Conservation (phyloP, 805 yeast genomes). For the Candida xyloterini region DNA sequence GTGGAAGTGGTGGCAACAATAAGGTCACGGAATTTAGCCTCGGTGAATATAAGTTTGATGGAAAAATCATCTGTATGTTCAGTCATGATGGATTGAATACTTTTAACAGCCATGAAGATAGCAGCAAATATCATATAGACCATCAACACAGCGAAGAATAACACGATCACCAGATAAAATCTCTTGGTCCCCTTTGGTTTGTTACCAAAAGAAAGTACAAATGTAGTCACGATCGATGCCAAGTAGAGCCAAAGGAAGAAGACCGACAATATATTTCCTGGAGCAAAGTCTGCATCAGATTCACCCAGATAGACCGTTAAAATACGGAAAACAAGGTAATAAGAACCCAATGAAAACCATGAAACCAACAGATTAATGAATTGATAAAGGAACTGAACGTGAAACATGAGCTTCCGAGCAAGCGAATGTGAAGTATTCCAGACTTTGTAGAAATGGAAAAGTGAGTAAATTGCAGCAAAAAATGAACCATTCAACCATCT, state of each 20-base stretch:
- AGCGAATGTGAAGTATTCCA: conserved; percentile 77
- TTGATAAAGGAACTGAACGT: conserved; percentile 79
- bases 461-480: conserved; percentile 88
- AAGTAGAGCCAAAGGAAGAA: conserved; percentile 83
- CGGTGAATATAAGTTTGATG: conserved; percentile 50
- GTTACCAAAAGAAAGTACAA: conserved; percentile 89
- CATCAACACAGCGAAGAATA: conserved; percentile 86
- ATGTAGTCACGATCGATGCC: conserved; percentile 76
- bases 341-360: conserved; percentile 91
- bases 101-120: conserved; percentile 68
- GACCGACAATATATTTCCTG: conserved; percentile 75
- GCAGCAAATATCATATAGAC: conserved; percentile 87
- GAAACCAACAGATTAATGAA: conserved; percentile 71
- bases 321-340: conserved; percentile 85
- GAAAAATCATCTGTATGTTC: conserved; percentile 40
- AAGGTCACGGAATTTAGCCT: conserved; percentile 78
- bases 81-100: conserved; percentile 40
- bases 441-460: conserved; percentile 70
- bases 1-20: conserved; percentile 85
- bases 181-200: conserved; percentile 86
- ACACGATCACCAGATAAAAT: conserved; percentile 71
- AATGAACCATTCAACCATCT: conserved; percentile 97
- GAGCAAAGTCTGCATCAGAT: conserved; percentile 55
- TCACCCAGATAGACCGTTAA: conserved; percentile 76
- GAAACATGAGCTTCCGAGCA: conserved; percentile 64